phyloP scores from a whole-genome alignment of 73 alveolate genomes.

The Paramecium primaurelia region DNA sequence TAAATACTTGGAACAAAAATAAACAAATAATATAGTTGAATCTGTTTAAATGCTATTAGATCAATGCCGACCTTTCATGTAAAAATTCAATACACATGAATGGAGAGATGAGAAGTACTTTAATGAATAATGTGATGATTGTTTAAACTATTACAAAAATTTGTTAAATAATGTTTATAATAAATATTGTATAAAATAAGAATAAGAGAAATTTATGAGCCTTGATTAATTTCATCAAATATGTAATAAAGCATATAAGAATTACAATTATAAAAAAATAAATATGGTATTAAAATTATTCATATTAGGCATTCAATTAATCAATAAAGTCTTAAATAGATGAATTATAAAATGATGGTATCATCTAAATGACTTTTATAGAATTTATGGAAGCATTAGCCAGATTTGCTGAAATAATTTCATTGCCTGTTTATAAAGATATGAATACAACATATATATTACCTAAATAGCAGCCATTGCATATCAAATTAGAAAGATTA shows the following conservation, averaged over 20 bases:
- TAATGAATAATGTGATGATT: conserved; percentile 73
- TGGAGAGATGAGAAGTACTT: conserved; percentile 75
- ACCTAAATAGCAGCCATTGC: not conserved
- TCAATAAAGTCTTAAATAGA: conserved; percentile 74
- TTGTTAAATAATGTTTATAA: conserved; percentile 62
- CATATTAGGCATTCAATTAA: conserved; percentile 54
- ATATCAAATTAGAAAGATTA: conserved; percentile 13
- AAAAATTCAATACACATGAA: conserved; percentile 62
- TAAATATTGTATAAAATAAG: conserved; percentile 70
- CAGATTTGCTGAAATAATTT: conserved; percentile 67
- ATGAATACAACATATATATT: too few species aligned
- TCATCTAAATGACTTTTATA: conserved; percentile 55
- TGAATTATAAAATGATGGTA: conserved; percentile 70
- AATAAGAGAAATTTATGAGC: conserved; percentile 72
- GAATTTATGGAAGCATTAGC: conserved; percentile 80
- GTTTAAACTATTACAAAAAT: conserved; percentile 60
- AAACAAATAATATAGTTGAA: conserved; percentile 37
- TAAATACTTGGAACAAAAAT: conserved; percentile 63
- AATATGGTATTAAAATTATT: not conserved
- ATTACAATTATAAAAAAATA: conserved; percentile 70
- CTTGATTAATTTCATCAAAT: conserved; percentile 68
- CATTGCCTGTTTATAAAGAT: not conserved
- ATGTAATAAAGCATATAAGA: conserved; percentile 65
- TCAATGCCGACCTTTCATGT: conserved; percentile 43
- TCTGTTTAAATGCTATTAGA: conserved; percentile 70